phyloP scores from a whole-genome alignment of 2,329 filamentous ascomycete genomes.

The Leptographium galeiforme region DNA sequence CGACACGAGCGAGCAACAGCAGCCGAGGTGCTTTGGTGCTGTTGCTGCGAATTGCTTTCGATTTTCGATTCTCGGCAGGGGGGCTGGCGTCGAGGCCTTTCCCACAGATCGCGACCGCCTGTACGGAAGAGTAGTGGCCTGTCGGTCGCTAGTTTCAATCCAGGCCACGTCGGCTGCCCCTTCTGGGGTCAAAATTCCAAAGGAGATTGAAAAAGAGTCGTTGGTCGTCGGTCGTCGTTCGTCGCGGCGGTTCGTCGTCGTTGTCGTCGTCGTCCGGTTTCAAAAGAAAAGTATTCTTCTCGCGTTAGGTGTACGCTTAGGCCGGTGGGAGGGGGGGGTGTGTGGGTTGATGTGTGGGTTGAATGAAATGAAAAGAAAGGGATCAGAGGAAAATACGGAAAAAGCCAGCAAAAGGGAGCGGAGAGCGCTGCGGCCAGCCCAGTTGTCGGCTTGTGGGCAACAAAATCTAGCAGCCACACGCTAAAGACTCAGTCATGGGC shows the following conservation, averaged over 20 bases:
- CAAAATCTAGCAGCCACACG: not conserved
- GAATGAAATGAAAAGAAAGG: not conserved
- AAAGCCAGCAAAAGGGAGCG: not conserved
- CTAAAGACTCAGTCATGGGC: not conserved
- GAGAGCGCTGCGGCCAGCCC: not conserved
- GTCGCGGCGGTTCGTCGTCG: not conserved
- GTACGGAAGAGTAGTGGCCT: no score
- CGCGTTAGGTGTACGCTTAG: not conserved
- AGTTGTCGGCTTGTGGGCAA: not conserved
- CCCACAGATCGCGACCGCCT: no score
- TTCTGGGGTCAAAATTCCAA: not conserved
- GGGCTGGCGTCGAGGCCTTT: not conserved
- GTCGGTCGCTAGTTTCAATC: no score
- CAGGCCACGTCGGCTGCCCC: no score
- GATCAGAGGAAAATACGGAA: not conserved
- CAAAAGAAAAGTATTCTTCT: not conserved
- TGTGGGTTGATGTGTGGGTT: conserved; percentile 1
- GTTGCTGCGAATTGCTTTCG: not conserved
- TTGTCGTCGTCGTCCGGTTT: not conserved
- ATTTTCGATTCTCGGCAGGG: not conserved
- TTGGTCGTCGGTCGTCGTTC: not conserved
- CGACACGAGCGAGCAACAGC: not conserved
- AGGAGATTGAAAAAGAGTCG: not conserved
- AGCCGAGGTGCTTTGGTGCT: not conserved
- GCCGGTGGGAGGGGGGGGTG: not conserved